Evolutionary conservation across 768 basidiomycete species (phyloP), one percentile per base, ranked within the genome.

Genomic region (Panaeolus cyanescens): DNA sequence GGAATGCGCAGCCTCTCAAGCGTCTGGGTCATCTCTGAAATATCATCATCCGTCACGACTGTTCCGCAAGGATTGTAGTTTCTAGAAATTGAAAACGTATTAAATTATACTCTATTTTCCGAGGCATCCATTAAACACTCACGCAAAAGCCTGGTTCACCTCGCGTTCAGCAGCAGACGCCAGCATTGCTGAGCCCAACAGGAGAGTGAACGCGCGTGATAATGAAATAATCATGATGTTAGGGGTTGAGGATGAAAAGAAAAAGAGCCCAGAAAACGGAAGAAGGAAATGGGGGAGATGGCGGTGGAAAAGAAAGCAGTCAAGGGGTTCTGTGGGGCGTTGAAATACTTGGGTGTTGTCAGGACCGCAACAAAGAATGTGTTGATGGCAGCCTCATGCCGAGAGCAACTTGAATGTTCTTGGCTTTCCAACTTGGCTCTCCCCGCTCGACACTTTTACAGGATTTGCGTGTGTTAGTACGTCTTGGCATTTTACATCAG

Each of bases 41-140:
- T 65, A 30, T 70, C 68, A 1, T 66, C 63, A 6, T 67, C 64
- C 8, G 66, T 67, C 1, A 68, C 64, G 20, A 64, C 50, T 8
- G 70, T 69, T 32, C 67, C 70, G 54, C 70, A 71, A 50, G 45
- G 45, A 28, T 50, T 28, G 30, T 50, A 50, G 13, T 50, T 2
- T 28, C 45, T 42, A 9, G 19, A 42, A 42, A 12, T 15, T 28
- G 8, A 28, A 13, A 25, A 30, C n/a, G n/a, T 50, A 9, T 30
- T 50, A 25, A 50, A 28, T 50, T 25, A 28, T 50, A 50, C 22
- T 3, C 6, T 28, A 4, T 25, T 28, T 50, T 28, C 6, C 30
- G 10, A 4, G 4, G 25, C 8, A 12, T n/a, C 5, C 10, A 5
- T 10, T 28, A 13, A 50, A 50, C 25, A 50, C 25, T 3, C 9